phyloP scores from a whole-genome alignment of 1,284 basidiomycete genomes.

The Fomes fomentarius region DNA sequence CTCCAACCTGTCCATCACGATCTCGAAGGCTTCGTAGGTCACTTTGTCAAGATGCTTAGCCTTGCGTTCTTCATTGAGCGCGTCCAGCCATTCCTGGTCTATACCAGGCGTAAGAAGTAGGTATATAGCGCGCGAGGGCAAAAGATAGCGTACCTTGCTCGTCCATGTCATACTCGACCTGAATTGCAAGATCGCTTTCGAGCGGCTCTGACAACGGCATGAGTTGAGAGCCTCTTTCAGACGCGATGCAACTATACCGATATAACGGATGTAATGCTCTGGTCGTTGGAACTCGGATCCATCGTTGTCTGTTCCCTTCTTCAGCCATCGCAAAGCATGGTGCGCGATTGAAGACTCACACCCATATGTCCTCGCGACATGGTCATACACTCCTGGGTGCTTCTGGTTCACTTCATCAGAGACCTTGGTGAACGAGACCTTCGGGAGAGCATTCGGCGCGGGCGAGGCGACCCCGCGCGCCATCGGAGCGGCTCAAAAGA shows the following conservation, averaged over 20 bases:
- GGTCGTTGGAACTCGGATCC: conserved; percentile 76
- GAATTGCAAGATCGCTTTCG: conserved; percentile 88
- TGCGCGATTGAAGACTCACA: conserved; percentile 26
- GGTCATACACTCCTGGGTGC: conserved; percentile 38
- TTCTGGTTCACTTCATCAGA: conserved; percentile 60
- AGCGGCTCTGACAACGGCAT: conserved; percentile 70
- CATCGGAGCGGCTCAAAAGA: conserved; percentile 28
- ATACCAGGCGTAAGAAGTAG: conserved; percentile 33
- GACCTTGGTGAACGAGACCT: conserved; percentile 62
- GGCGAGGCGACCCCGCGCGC: conserved; percentile 41
- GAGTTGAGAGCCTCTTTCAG: neutral
- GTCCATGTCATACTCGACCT: conserved; percentile 99
- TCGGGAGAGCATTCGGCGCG: conserved; percentile 49
- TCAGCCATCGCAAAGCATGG: conserved; percentile 4
- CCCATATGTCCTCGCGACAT: conserved; percentile 35
- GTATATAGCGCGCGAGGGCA: neutral
- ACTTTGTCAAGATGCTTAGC: conserved; percentile 78
- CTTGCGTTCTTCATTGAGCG: conserved; percentile 82
- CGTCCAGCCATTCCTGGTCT: conserved; percentile 97
- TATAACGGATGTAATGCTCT: conserved; percentile 89
- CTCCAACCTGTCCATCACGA: conserved; percentile 96
- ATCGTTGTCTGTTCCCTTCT: conserved; percentile 71
- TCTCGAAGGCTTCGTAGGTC: conserved; percentile 90
- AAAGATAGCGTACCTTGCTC: conserved; percentile 81
- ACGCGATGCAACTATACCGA: conserved; percentile 57